Conservation (phyloP, 306 rosid species). For the Quercus engelmannii region DNA sequence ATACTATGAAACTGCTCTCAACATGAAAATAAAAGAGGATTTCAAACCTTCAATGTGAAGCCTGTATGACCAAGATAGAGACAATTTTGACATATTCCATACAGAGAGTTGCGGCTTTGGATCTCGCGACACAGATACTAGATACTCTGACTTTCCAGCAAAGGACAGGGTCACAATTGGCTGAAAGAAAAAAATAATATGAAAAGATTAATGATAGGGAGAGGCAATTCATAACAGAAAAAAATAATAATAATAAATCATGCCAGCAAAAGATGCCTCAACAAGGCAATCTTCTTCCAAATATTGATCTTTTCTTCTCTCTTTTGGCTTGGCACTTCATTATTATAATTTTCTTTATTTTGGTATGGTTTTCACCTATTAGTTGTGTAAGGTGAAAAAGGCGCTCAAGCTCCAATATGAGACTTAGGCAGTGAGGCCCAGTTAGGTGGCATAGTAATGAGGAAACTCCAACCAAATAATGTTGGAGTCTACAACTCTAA, state of each 20-base stretch:
- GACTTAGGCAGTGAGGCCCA: background rate
- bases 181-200: constrained; percentile 30
- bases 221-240: background rate
- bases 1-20: background rate
- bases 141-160: constrained; percentile 79
- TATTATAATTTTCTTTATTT: too few species aligned
- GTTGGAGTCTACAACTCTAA: background rate
- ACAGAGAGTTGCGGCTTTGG: constrained; percentile 67
- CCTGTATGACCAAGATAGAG: constrained; percentile 75
- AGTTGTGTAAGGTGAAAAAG: background rate
- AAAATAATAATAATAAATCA: background rate
- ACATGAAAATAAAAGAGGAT: constrained; percentile 3
- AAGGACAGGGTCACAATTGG: constrained; percentile 62
- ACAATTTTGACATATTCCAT: constrained; percentile 66
- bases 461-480: background rate
- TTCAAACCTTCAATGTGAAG: constrained; percentile 79
- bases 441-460: background rate
- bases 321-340: background rate
- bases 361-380: background rate
- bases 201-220: background rate
- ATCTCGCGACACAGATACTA: constrained; percentile 67
- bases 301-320: background rate
- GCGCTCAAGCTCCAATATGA: background rate
- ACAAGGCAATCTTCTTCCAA: background rate
- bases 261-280: background rate